Base-by-base conservation (phyloP, 495 filamentous ascomycete species). In the Neurospora africana region DNA sequence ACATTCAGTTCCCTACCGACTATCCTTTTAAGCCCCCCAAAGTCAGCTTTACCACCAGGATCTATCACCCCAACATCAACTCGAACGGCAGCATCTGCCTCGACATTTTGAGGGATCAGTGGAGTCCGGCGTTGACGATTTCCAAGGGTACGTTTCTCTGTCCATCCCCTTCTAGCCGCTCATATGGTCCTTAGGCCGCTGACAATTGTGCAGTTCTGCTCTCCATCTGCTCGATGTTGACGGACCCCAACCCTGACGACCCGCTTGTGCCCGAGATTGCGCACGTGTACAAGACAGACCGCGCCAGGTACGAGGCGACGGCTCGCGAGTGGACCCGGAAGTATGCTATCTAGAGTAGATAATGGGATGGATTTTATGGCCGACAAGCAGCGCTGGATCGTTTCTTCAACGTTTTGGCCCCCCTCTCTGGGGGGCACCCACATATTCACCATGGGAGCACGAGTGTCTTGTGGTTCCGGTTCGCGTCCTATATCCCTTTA, bases 61-160 rank as follows among this genome's bases (percentile, higher is more conserved):
- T 99, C 87, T 98, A 99, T 81, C 95, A 99, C 86, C 95, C 95
- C 78, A 99, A 99, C 85, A 99, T 99, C 93, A 99, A 99, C 87
- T 96, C 93, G 75, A 99, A 99, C 81, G 95, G 95, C 81, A 97
- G 93, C 82, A 99, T 99, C 84, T 99, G 95, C 83, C 85, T 99
- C 78, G 95, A 99, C 80, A 99, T 99, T 78, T 84, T 99, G 79
- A 89, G 95, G 84, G 95, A 99, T 82, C 95, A 99, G 86, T 99
- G 95, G 95, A 98, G 94, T 82, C 95, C 95, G 38, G 95, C 95
- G 47, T 87, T 99, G 81, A 99, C 95, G 73, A 98, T 99, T 78
- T 98, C 95, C 43, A 99, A 99, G 87, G 95, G 95, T 97, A 83
- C 69, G 86, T 78, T 27, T 40, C 53, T 15, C 23, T 53, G 19